Evolutionary conservation across 768 basidiomycete genomes (phyloP), one percentile per base, ranked within the genome.

Genomic region (Megacollybia marginata): DNA sequence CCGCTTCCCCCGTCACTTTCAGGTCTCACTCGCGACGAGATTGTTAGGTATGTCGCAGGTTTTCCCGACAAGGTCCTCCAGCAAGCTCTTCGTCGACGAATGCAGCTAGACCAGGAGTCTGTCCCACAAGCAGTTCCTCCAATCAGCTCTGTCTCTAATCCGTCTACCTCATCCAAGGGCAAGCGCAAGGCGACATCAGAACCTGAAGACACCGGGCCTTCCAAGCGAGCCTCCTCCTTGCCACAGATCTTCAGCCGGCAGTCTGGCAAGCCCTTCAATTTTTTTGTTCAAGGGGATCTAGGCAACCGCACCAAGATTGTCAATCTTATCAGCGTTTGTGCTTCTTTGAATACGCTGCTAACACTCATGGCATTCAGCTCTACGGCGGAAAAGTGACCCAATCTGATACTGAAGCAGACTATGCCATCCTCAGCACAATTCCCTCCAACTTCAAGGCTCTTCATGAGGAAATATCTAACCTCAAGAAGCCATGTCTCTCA

Each of bases 231-330:
- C 13, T 18, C 38, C 13, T 13, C 38, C 13, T 18, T 40, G 15
- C 15, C 13, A 40, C 53, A 50, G 42, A 58, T 84, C 19, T 85
- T 86, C 50, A 62, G 59, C 19, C 63, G 64, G 0, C 59, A 62
- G 19, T 57, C 65, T 33, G 83, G 78, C 3, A 57, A 64, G 46
- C 65, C 74, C 0, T 56, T 81, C 43, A 60, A 66, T 11, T 86
- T 88, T 55, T 85, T 78, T 55, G 80, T 88, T 33, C 83, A 85
- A 58, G 68, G 87, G n/a, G 83, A 83, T 55, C 67, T 83, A 1
- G 71, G 72, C 42, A 76, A 78, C 46, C 72, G 85, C 19, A 64
- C 68, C 13, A 62, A 67, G 1, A 59, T 82, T 23, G 72, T 83
- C 19, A 66, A 66, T 42, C 64, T 69, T 8, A 82, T 89, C 60